Evolutionary conservation across 2,329 filamentous ascomycete genomes (phyloP), one percentile per base, ranked within the genome.

Genomic region (Xylaria sp.): DNA sequence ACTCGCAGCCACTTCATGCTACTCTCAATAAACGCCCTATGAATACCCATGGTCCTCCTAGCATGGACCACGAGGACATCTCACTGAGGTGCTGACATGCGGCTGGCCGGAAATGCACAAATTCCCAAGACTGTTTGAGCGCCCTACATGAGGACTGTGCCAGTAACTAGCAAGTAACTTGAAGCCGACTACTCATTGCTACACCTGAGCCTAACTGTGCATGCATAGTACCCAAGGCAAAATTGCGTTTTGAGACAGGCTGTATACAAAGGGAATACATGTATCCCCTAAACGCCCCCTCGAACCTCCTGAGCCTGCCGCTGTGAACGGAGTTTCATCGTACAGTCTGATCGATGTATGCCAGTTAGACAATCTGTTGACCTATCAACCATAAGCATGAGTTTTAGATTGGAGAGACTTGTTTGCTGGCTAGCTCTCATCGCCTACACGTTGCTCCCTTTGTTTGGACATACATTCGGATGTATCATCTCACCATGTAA

Each of bases 171-270:
- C 19, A 5, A 29, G 40, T n/a, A n/a, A 43, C 44, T 41, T 23
- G 15, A 27, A 37, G 13, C 17, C 7, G 21, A 21, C 15, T 13
- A 58, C 40, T 48, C 19, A 31, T 40, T 37, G 21, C 11, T 31
- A 44, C 37, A 54, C 13, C 23, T 6, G 11, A 57, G 38, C 37
- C 46, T 8, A 29, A 52, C 13, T 11, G 25, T 17, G 9, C 7
- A 52, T 58, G 47, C 47, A 46, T 23, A 35, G 38, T 29, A 44
- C 55, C 55, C 40, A 58, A 52, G 47, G 55, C 29, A 29, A 29
- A 52, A 17, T 57, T 19, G n/a, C 11, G 13, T 15, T 19, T 19
- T 17, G 17, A 11, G n/a, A 19, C 7, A 33, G 11, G 7, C 31
- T 21, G 35, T 15, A 19, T 38, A 29, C 31, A 38, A 44, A 29